phyloP scores from a whole-genome alignment of 192 early-diverging fungal species.

The Dimargaris cristalligena region DNA sequence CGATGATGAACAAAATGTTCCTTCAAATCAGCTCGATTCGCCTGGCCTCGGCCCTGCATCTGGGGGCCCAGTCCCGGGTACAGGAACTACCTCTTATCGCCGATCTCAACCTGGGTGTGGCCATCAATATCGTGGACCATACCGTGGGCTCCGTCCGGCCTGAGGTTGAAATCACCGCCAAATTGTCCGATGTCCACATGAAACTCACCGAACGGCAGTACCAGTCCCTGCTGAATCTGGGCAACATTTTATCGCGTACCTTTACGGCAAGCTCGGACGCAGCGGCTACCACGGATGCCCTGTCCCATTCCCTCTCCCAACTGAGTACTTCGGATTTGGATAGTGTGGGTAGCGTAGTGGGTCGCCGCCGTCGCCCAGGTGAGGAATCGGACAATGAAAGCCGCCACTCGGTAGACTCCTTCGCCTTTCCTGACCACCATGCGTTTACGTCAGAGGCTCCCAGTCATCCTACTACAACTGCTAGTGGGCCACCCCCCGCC shows the following conservation, averaged over 20 bases:
- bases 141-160: constrained; percentile 33
- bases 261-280: not conserved
- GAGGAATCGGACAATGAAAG: not conserved
- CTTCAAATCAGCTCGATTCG: constrained; percentile 21
- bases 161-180: constrained; percentile 43
- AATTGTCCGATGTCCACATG: constrained; percentile 59
- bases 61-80: not conserved
- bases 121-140: constrained; percentile 37
- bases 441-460: not conserved
- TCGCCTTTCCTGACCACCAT: not conserved
- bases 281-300: not conserved
- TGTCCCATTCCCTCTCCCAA: not conserved
- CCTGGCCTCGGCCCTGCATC: constrained; percentile 15
- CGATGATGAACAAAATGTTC: constrained; percentile 15
- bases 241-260: not conserved
- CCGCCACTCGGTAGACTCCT: not conserved
- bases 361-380: not conserved
- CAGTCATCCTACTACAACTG: too few species aligned
- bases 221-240: constrained; percentile 47
- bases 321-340: not conserved
- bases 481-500: not conserved
- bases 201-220: constrained; percentile 71
- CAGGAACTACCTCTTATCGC: constrained; percentile 59
- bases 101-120: constrained; percentile 64
- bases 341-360: not conserved